Base-by-base conservation (phyloP, 2,329 filamentous ascomycete genomes). In the Aaosphaeria pasadenensis region DNA sequence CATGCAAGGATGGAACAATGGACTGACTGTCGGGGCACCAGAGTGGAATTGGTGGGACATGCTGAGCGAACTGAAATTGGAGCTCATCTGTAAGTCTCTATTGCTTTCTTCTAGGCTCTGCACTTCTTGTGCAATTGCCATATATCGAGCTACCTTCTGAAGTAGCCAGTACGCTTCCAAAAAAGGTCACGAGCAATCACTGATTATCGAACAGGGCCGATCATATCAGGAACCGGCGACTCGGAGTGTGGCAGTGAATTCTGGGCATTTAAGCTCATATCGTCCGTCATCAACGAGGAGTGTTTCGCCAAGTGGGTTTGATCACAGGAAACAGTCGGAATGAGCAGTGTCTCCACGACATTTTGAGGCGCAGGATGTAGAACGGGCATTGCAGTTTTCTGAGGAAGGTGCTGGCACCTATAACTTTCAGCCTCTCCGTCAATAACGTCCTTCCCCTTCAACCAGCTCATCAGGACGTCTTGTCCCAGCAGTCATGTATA, bases 31-130 rank as follows among this genome's bases (percentile, higher is more conserved):
- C 7, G 48, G 51, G 3, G 59, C 57, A 13, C 54, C 57, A 5
- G 59, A 60, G 42, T 62, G 57, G 57, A 62, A 62, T 42, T 62
- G 59, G 59, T 57, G 52, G 50, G 49, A 58, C 31, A 59, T 60
- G 56, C 43, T 62, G 31, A 49, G 55, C 35, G 32, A 49, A 17
- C 39, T 54, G 5, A 41, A 57, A 6, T 11, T 59, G 17, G 45
- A 57, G 30, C 11, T 56, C 2, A 38, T 48, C 4, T 61, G 58
- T 61, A 50, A 53, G 58, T 56, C 11, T 4, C 9, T 43, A 40
- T 28, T 39, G 1, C n/a, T 30, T 7, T 6, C 38, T 40, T 32
- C 39, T 24, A 31, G 7, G 5, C 36, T 39, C 11, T 29, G 33
- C n/a, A 36, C n/a, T 9, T n/a, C 2, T 36, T 36, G n/a, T 36